Conservation (phyloP, 1,284 basidiomycete genomes). For the Porodaedalea pini region DNA sequence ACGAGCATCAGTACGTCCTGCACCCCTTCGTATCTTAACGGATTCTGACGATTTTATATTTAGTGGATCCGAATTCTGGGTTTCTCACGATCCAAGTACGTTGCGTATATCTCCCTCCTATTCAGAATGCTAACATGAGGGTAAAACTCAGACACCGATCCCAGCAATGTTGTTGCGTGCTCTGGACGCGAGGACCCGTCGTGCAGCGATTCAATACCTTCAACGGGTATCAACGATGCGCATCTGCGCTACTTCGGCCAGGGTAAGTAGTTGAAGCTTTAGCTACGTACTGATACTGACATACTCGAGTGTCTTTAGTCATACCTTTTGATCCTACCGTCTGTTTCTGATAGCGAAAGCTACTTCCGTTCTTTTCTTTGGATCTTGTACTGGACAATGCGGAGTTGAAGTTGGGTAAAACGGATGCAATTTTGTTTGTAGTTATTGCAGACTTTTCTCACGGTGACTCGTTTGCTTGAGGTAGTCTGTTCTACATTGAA, state of each 20-base stretch:
- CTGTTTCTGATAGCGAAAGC: neutral
- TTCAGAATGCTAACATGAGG: neutral
- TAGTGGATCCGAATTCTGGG: slow-evolving; percentile 46
- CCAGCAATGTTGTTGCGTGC: slow-evolving; percentile 35
- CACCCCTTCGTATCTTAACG: neutral
- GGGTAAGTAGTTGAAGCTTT: slow-evolving; percentile 29
- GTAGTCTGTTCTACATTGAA: no score
- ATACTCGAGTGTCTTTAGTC: neutral
- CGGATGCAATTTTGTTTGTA: no score
- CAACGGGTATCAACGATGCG: slow-evolving; percentile 40
- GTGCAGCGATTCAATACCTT: slow-evolving; percentile 30
- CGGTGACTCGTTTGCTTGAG: no score
- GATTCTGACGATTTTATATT: neutral
- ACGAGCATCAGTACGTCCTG: slow-evolving; percentile 40
- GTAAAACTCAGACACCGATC: slow-evolving; percentile 31
- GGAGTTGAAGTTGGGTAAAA: no score
- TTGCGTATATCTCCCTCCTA: neutral
- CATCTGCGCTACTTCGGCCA: slow-evolving; percentile 43
- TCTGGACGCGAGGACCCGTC: slow-evolving; percentile 18
- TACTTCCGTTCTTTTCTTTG: no score
- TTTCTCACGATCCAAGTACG: slow-evolving; percentile 37
- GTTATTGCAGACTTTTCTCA: no score
- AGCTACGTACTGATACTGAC: neutral
- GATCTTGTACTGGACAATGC: no score
- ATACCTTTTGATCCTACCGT: slow-evolving; percentile 13